Evolutionary conservation across 805 yeast species (phyloP), one percentile per base, ranked within the genome.

Genomic region (Hanseniaspora taiwanica): DNA sequence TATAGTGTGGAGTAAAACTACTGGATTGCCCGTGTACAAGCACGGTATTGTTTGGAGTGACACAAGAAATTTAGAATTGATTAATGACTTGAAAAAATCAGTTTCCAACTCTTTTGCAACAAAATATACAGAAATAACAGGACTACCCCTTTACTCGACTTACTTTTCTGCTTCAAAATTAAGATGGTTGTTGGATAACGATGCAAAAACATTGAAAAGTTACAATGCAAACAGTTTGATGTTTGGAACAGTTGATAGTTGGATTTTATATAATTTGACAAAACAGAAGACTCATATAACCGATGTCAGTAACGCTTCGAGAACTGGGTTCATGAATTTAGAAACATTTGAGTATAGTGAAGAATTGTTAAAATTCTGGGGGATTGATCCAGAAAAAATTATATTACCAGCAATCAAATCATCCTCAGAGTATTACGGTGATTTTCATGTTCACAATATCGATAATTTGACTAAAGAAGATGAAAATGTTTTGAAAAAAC

Each of bases 41-140:
- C 64, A 64, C 41, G 96, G 96, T 53, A 84, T 87, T 58, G 94
- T 87, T 27, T 87, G 97, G 97, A 83, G 89, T 46, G 97, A 87
- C 63, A 82, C 94, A 32, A 73, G 97, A 55, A 89, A 94, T 32
- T 63, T 81, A 8, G 74, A 68, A 16, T 70, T 82, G 37, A 86
- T 85, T 40, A 72, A 72, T 46, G 72, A 76, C 47, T 67, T 80
- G 55, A 71, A 71, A 50, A 63, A 67, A 43, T 66, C 66, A 48
- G 68, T 72, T 20, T 66, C 77, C 20, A 68, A 66, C 35, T 77
- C 71, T 24, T 68, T 67, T 38, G 70, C 81, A 46, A 74, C 70
- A 35, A 67, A 66, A 40, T 66, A 85, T 50, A 69, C 73, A 51
- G 65, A 71, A 48, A 74, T 71, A 49, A 79, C 84, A 34, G 97